phyloP scores from a whole-genome alignment of 1,284 basidiomycete genomes.

The Chalciporus sp. region DNA sequence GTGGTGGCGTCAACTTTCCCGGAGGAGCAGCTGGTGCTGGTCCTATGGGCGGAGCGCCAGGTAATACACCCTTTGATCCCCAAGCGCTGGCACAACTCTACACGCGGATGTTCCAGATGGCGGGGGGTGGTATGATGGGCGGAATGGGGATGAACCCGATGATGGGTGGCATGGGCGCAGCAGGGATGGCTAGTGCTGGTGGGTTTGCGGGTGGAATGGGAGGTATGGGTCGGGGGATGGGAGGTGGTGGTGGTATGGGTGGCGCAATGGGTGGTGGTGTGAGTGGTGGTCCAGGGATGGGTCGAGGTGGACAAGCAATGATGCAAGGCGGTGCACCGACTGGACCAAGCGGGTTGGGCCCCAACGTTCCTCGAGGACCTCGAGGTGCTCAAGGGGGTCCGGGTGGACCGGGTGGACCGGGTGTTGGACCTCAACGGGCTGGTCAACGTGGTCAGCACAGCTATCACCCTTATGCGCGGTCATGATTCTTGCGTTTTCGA shows the following conservation, averaged over 20 bases:
- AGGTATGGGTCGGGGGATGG: conserved; percentile 37
- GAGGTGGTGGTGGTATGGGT: conserved; percentile 47
- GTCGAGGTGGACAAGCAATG: conserved; percentile 35
- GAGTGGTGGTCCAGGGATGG: conserved; percentile 49
- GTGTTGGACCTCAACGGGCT: conserved; percentile 74
- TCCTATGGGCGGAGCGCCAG: conserved; percentile 28
- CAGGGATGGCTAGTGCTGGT: conserved; percentile 36
- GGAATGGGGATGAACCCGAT: conserved; percentile 40
- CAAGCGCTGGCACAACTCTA: conserved; percentile 80
- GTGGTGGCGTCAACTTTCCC: conserved; percentile 30
- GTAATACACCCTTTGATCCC: conserved; percentile 73
- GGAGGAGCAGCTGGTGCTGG: conserved; percentile 27
- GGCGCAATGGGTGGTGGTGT: conserved; percentile 47
- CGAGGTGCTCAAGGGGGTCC: conserved; percentile 54
- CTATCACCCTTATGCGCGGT: conserved; percentile 81
- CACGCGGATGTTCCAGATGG: conserved; percentile 83
- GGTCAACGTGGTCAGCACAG: conserved; percentile 72
- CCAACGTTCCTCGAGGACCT: conserved; percentile 70
- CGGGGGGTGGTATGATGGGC: conserved; percentile 46
- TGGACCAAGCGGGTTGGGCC: conserved; percentile 42
- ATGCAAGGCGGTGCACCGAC: conserved; percentile 36
- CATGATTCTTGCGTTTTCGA: conserved; percentile 17
- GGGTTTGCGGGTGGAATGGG: conserved; percentile 35
- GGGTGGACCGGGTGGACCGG: conserved; percentile 44
- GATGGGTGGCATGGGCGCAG: conserved; percentile 45